Percentiles rank a stretch among this genome's conserved stretches.
Evolutionary conservation across 192 early-diverging fungal genomes (phyloP).

Genomic region (Geosiphon pyriformis): DNA sequence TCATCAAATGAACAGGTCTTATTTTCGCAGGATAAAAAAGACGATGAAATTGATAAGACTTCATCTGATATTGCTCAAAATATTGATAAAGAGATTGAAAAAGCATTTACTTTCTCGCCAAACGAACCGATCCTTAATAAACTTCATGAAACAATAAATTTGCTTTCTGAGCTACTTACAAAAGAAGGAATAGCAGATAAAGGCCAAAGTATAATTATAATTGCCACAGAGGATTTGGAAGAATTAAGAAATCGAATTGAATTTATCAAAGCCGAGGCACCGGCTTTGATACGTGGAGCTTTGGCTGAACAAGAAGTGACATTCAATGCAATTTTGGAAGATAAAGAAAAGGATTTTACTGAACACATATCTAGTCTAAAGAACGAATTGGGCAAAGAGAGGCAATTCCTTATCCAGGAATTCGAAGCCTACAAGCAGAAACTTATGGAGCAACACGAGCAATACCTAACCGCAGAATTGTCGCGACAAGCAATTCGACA

Average conservation of each 20-base stretch:
- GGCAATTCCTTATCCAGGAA: slow-evolving; percentile 43
- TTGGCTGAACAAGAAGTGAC: slow-evolving; percentile 37
- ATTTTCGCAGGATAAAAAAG: not conserved
- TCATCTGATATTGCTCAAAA: not conserved
- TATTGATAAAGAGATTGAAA: not conserved
- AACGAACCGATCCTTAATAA: slow-evolving; percentile 32
- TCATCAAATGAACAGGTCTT: not conserved
- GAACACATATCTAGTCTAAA: too few species aligned
- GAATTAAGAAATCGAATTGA: slow-evolving; percentile 44
- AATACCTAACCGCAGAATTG: slow-evolving; percentile 37
- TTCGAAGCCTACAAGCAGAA: slow-evolving; percentile 38
- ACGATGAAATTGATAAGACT: not conserved
- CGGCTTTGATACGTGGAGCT: slow-evolving; percentile 30
- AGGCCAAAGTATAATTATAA: slow-evolving; percentile 53
- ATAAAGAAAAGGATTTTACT: slow-evolving; percentile 43
- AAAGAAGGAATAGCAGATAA: slow-evolving; percentile 42
- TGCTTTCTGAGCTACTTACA: slow-evolving; percentile 30
- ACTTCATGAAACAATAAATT: slow-evolving; percentile 31
- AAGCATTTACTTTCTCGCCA: slow-evolving; percentile 7
- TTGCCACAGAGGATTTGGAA: slow-evolving; percentile 50
- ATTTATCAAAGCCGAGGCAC: slow-evolving; percentile 38
- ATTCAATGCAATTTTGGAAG: slow-evolving; percentile 39
- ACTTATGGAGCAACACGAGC: slow-evolving; percentile 35
- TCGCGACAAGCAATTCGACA: slow-evolving; percentile 26
- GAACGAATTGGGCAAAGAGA: slow-evolving; percentile 56